Percentiles rank a stretch among this genome's conserved stretches.
These are phyloP conservation scores for Turritis glabra DNA, from an alignment of 345 rosid genomes.

Conservation along the genomic window DNA sequence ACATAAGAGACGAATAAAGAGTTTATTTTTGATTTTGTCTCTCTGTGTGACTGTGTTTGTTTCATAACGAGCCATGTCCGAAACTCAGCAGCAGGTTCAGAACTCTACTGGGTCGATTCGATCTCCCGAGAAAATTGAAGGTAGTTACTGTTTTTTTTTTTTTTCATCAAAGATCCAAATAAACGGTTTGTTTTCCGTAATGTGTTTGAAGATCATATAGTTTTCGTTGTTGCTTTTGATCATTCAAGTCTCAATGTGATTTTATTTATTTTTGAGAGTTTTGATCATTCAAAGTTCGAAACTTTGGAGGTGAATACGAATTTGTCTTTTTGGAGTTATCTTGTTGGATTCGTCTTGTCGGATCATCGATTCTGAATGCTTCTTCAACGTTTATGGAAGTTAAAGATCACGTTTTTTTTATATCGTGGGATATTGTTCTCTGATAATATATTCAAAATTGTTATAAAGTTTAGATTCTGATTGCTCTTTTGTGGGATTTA, in stretches of 20 bases:
- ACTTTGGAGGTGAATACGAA: slow-evolving; percentile 13
- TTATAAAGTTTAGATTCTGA: slow-evolving; percentile 16
- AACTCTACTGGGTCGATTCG: slow-evolving; percentile 61
- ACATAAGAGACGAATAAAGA: slow-evolving; percentile 1
- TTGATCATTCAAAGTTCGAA: not conserved
- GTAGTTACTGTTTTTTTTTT: slow-evolving; percentile 36
- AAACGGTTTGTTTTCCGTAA: slow-evolving; percentile 23
- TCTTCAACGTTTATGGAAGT: slow-evolving; percentile 4
- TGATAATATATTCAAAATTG: slow-evolving; percentile 8
- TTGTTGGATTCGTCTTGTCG: slow-evolving; percentile 24
- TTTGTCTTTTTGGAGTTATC: slow-evolving; percentile 19
- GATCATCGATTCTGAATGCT: slow-evolving; percentile 30
- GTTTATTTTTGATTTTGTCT: slow-evolving; percentile 8
- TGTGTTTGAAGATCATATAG: slow-evolving; percentile 26
- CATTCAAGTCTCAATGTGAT: slow-evolving; percentile 25
- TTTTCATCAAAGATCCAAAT: slow-evolving; percentile 34
- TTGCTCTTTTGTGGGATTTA: slow-evolving; percentile 5
- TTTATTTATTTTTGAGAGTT: not conserved
- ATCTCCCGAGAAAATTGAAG: slow-evolving; percentile 63
- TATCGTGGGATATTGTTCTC: slow-evolving; percentile 17
- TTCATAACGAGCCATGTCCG: slow-evolving; percentile 57
- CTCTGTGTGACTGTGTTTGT: slow-evolving; percentile 19
- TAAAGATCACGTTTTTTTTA: slow-evolving; percentile 12
- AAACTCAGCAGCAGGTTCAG: slow-evolving; percentile 59
- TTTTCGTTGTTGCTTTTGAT: not conserved